phyloP scores from a whole-genome alignment of 1,139 yeast genomes.

The Yamadazyma dendronema region DNA sequence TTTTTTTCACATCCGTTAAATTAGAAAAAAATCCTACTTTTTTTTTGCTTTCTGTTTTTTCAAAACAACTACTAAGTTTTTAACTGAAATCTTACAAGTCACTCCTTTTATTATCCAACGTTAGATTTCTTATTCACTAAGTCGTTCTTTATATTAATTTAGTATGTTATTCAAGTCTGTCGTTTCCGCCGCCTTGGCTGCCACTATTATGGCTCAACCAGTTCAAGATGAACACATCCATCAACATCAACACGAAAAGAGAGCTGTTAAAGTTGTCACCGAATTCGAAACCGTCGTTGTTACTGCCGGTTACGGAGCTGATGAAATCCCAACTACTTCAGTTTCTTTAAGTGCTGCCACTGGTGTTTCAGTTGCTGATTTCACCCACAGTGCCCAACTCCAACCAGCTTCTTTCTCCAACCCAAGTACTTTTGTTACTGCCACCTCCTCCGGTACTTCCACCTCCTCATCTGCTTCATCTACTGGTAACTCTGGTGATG shows the following conservation, averaged over 20 bases:
- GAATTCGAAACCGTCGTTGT: slow-evolving; percentile 32
- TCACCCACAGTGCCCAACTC: slow-evolving; percentile 21
- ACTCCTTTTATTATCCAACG: slow-evolving; percentile 13
- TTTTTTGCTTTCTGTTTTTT: neutral
- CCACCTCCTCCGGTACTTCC: slow-evolving; percentile 19
- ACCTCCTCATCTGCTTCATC: slow-evolving; percentile 21
- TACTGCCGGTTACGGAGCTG: slow-evolving; percentile 33
- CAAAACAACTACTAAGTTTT: slow-evolving; percentile 2
- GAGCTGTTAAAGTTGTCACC: slow-evolving; percentile 38
- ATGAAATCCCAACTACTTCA: slow-evolving; percentile 26
- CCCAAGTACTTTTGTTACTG: slow-evolving; percentile 21
- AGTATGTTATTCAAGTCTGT: slow-evolving; percentile 51
- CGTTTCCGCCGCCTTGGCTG: slow-evolving; percentile 19
- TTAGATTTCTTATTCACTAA: slow-evolving; percentile 7
- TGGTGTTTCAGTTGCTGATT: slow-evolving; percentile 18
- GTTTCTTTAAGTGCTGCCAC: slow-evolving; percentile 23
- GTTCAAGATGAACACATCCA: slow-evolving; percentile 34
- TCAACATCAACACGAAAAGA: slow-evolving; percentile 38
- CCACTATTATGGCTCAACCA: slow-evolving; percentile 34
- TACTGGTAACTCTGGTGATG: slow-evolving; percentile 16
- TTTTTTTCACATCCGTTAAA: slow-evolving; percentile 2
- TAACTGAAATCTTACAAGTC: slow-evolving; percentile 10
- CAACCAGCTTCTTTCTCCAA: slow-evolving; percentile 28
- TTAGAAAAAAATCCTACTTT: neutral
- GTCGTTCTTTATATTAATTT: slow-evolving; percentile 7